A percentile compares a stretch with the other conserved stretches of the same genome.
phyloP scores from a whole-genome alignment of 805 yeast genomes.

The Wickerhamiella kurtzmanii region DNA sequence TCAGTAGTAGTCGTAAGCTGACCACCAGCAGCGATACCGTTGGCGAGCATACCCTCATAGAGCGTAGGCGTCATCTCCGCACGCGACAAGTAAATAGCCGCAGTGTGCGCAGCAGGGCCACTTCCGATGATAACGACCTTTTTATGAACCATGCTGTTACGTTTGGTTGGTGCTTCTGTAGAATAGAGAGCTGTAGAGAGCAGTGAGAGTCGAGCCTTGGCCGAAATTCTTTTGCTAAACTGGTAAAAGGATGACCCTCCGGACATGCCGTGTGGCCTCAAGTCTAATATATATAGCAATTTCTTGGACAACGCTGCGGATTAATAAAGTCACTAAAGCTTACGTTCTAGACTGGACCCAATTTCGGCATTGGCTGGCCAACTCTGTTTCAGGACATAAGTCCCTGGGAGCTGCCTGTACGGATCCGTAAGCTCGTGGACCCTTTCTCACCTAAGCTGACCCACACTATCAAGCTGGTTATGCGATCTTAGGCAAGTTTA shows the following conservation, averaged over 20 bases:
- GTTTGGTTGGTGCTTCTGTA: conserved; percentile 2
- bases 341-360: neutral
- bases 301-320: neutral
- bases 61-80: conserved; percentile 90
- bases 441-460: no score
- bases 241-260: neutral
- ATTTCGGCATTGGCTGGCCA: neutral
- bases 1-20: conserved; percentile 98
- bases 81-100: conserved; percentile 91
- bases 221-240: neutral
- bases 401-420: neutral
- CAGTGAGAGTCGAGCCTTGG: conserved; percentile 12
- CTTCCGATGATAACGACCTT: conserved; percentile 47
- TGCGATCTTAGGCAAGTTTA: no score
- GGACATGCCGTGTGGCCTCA: neutral
- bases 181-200: conserved; percentile 12
- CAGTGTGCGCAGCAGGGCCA: conserved; percentile 99
- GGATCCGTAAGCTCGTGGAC: neutral
- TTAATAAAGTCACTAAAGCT: neutral
- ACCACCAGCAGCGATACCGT: conserved; percentile 98
- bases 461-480: no score
- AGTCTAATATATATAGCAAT: neutral
- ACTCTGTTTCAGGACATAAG: neutral
- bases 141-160: conserved; percentile 18
- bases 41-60: conserved; percentile 94